A percentile compares a stretch with the other conserved stretches of the same genome.
Evolutionary conservation across 2,329 filamentous ascomycete genomes (phyloP).

Genomic region (Lithohypha guttulata): DNA sequence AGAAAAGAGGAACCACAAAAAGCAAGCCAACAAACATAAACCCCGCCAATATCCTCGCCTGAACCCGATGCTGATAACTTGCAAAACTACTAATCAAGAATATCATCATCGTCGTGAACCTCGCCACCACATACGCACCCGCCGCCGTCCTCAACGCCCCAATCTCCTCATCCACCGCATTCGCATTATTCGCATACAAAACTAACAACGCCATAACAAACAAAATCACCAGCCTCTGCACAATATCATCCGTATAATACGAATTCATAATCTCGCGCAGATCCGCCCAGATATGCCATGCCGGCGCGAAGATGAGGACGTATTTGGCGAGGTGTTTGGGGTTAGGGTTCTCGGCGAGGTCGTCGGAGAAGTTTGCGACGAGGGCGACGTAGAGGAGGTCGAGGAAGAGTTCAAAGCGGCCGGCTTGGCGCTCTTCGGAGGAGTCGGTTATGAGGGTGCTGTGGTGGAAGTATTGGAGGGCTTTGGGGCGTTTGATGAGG

Average conservation of each 20-base stretch:
- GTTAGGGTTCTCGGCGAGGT: constrained; percentile 37
- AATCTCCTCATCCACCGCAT: constrained; percentile 34
- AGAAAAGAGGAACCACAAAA: constrained; percentile 36
- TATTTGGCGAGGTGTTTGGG: constrained; percentile 38
- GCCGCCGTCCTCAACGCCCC: constrained; percentile 36
- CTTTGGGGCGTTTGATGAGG: constrained; percentile 25
- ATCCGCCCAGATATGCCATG: constrained; percentile 43
- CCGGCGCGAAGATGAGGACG: constrained; percentile 38
- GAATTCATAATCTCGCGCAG: constrained; percentile 43
- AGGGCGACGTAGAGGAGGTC: constrained; percentile 35
- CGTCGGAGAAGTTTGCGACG: constrained; percentile 42
- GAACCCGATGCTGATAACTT: constrained; percentile 38
- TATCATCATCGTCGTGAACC: constrained; percentile 30
- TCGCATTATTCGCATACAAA: constrained; percentile 40
- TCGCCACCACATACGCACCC: constrained; percentile 38
- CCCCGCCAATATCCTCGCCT: constrained; percentile 35
- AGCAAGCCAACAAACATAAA: constrained; percentile 35
- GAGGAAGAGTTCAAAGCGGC: constrained; percentile 41
- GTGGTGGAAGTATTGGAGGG: constrained; percentile 39
- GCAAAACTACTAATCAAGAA: constrained; percentile 37
- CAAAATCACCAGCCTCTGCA: constrained; percentile 38
- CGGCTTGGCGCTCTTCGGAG: constrained; percentile 37
- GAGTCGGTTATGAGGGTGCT: constrained; percentile 32
- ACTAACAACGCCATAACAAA: constrained; percentile 43
- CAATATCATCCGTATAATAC: constrained; percentile 42